Conservation (phyloP, 805 yeast genomes). For the Lipomyces chichibuensis region DNA sequence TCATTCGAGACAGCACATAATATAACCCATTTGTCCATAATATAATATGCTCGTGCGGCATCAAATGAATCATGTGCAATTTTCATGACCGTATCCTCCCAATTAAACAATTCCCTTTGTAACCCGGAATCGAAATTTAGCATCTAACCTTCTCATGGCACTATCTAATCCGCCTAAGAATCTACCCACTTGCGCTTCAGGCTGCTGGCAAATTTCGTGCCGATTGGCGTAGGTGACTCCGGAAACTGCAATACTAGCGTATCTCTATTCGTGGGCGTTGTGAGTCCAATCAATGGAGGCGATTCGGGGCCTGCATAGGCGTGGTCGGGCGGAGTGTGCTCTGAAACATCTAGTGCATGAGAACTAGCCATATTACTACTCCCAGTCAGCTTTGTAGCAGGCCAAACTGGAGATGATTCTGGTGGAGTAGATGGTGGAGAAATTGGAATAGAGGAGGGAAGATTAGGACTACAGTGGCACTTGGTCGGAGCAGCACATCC, state of each 20-base stretch:
- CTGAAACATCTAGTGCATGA: neutral
- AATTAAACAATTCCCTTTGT: neutral
- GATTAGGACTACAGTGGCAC: neutral
- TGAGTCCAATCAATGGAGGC: conserved; percentile 25
- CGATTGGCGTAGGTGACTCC: conserved; percentile 20
- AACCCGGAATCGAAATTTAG: neutral
- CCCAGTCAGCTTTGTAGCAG: neutral
- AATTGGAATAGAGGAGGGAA: neutral
- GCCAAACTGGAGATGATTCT: neutral
- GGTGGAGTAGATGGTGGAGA: neutral
- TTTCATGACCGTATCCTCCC: neutral
- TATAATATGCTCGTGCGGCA: neutral
- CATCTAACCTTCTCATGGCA: neutral
- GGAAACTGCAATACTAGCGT: conserved; percentile 5
- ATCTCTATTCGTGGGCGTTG: conserved; percentile 16
- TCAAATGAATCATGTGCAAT: neutral
- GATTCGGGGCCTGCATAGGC: conserved; percentile 11
- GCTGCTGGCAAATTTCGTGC: neutral
- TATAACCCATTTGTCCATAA: neutral
- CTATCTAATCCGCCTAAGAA: neutral
- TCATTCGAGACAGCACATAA: neutral
- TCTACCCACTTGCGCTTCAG: neutral
- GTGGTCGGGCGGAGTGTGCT: neutral
- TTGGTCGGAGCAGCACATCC: neutral
- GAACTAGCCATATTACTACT: neutral